A percentile compares a stretch with the other conserved stretches of the same genome.
phyloP scores from a whole-genome alignment of 148 eudicot genomes.

The Gaultheria prostrata region DNA sequence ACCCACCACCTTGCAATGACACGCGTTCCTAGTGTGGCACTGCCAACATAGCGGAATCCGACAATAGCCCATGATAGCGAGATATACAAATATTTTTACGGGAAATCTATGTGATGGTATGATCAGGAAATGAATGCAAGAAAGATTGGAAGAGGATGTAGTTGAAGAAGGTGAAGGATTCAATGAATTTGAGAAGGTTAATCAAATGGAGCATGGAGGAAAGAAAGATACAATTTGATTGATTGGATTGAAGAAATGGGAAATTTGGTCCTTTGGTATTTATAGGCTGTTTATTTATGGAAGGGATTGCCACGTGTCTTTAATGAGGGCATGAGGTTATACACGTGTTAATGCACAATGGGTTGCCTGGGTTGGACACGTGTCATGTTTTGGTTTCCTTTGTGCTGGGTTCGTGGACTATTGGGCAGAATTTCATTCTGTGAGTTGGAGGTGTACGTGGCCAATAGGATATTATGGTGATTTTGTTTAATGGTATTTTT shows the following conservation, averaged over 20 bases:
- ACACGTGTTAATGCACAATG: background rate
- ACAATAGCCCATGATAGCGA: background rate
- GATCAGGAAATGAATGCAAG: background rate
- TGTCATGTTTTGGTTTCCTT: background rate
- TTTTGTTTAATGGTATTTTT: background rate
- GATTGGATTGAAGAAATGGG: background rate
- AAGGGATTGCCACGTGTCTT: background rate
- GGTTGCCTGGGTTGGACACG: background rate
- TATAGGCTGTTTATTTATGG: background rate
- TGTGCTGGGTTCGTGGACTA: background rate
- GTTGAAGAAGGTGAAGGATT: background rate
- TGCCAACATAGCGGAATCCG: no score
- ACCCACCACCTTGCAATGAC: no score
- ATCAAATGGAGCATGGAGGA: background rate
- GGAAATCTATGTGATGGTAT: no score
- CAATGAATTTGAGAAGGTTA: slow-evolving; percentile 2
- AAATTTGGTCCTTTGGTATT: background rate
- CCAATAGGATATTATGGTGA: background rate
- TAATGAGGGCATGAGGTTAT: background rate
- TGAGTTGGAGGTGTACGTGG: background rate
- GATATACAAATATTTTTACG: no score
- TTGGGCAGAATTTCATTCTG: background rate
- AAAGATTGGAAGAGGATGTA: background rate
- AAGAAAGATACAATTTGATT: no score
- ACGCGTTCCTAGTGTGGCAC: no score